A percentile compares a stretch with the other conserved stretches of the same genome.
Evolutionary conservation across 768 basidiomycete genomes (phyloP).

Genomic region (Lactifluus pinguis): DNA sequence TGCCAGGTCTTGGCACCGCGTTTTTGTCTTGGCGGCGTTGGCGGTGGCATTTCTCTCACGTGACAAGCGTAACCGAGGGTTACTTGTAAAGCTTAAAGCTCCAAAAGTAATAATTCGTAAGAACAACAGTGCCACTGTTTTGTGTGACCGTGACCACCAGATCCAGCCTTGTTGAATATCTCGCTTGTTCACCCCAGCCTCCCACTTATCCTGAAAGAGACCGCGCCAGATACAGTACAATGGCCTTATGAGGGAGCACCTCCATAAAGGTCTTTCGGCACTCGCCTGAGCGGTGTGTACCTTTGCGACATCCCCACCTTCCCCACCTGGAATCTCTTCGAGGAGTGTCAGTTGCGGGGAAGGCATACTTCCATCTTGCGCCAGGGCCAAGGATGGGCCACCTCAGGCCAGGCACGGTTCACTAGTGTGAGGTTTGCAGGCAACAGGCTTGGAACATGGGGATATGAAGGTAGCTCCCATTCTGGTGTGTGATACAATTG

Average conservation of each 20-base stretch:
- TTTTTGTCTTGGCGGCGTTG: too few species aligned
- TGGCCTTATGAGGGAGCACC: too few species aligned
- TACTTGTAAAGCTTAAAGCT: too few species aligned
- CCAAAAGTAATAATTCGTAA: neutral
- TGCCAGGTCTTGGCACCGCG: too few species aligned
- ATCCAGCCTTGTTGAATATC: neutral
- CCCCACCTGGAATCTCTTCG: constrained; percentile 69
- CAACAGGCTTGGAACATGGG: constrained; percentile 58
- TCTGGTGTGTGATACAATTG: too few species aligned
- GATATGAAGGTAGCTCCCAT: constrained; percentile 62
- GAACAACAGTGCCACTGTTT: neutral
- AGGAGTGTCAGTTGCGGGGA: constrained; percentile 76
- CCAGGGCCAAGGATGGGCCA: constrained; percentile 88
- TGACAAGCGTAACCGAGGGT: too few species aligned
- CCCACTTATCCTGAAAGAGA: constrained; percentile 73
- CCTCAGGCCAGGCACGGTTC: constrained; percentile 67
- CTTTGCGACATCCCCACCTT: constrained; percentile 38
- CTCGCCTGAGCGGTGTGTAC: constrained; percentile 52
- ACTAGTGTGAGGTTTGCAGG: constrained; percentile 66
- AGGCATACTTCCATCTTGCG: constrained; percentile 73
- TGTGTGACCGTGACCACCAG: neutral
- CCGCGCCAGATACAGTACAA: constrained; percentile 65
- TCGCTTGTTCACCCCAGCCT: neutral
- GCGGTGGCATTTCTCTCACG: too few species aligned
- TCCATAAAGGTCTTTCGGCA: too few species aligned